phyloP scores from a whole-genome alignment of 1,284 basidiomycete genomes.

The Cutaneotrichosporon dermatis region DNA sequence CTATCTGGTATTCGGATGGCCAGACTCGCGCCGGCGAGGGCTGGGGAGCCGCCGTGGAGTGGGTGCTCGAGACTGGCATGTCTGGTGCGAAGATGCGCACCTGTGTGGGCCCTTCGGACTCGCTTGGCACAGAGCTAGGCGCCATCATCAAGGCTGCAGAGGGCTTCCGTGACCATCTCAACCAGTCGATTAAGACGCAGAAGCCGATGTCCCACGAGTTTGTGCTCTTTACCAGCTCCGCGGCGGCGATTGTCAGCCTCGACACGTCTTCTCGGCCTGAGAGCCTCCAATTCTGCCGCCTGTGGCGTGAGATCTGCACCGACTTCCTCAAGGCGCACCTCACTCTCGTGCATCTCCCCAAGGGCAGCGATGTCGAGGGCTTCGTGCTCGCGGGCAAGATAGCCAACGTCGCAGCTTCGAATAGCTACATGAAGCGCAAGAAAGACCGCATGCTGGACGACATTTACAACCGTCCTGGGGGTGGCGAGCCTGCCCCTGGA shows the following conservation, averaged over 20 bases:
- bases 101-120: slow-evolving; percentile 34
- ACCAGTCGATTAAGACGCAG: slow-evolving; percentile 33
- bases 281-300: slow-evolving; percentile 36
- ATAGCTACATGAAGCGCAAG: slow-evolving; percentile 38
- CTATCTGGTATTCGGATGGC: slow-evolving; percentile 46
- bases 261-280: slow-evolving; percentile 44
- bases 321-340: slow-evolving; percentile 40
- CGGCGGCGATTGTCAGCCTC: slow-evolving; percentile 44
- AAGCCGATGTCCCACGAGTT: slow-evolving; percentile 40
- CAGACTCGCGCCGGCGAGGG: slow-evolving; percentile 45
- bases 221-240: slow-evolving; percentile 45
- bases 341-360: slow-evolving; percentile 45
- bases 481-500: slow-evolving; percentile 32
- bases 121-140: slow-evolving; percentile 44
- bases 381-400: slow-evolving; percentile 44
- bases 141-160: slow-evolving; percentile 46
- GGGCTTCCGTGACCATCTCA: slow-evolving; percentile 40
- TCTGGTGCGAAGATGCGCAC: slow-evolving; percentile 44
- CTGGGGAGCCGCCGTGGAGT: slow-evolving; percentile 47
- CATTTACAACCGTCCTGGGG: slow-evolving; percentile 31
- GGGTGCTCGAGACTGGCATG: slow-evolving; percentile 35
- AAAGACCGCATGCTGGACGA: slow-evolving; percentile 38
- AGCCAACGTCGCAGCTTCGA: slow-evolving; percentile 43
- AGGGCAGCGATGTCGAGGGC: slow-evolving; percentile 38
- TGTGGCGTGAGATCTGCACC: slow-evolving; percentile 42